Percentiles rank a stretch among this genome's conserved stretches.
phyloP scores from a whole-genome alignment of 768 basidiomycete species.

The Calocera viscosa region DNA sequence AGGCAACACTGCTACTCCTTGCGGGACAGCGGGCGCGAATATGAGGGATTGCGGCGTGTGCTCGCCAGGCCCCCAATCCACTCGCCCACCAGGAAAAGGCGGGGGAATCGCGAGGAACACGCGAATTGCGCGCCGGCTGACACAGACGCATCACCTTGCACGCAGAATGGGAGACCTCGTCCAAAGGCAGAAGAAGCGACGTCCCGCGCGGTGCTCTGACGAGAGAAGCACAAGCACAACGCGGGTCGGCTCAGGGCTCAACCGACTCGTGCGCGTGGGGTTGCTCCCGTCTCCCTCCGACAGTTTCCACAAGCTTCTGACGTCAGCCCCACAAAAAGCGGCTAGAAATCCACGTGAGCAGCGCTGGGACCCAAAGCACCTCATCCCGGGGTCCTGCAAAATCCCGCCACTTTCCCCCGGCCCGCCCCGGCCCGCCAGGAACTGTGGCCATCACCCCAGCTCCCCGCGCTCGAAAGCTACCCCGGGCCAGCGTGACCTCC shows the following conservation, averaged over 20 bases:
- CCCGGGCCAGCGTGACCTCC: neutral
- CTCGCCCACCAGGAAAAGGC: neutral
- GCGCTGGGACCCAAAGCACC: neutral
- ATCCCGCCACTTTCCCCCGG: neutral
- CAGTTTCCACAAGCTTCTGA: neutral
- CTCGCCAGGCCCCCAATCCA: neutral
- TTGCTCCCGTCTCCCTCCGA: neutral
- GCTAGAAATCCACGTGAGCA: neutral
- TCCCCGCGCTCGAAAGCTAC: neutral
- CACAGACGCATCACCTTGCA: too few relatives aligned
- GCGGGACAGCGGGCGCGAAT: neutral
- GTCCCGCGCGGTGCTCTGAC: neutral
- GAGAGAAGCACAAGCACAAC: neutral
- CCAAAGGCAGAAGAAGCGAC: neutral
- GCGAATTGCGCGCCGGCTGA: neutral
- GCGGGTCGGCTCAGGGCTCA: neutral
- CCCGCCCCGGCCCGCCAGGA: constrained; percentile 1
- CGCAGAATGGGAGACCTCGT: too few relatives aligned
- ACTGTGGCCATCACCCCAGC: neutral
- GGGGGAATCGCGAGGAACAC: neutral
- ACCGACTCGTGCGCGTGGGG: neutral
- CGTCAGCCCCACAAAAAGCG: neutral
- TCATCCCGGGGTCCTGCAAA: neutral
- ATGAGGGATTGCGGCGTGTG: neutral
- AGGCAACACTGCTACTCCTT: too few relatives aligned